A percentile compares a stretch with the other conserved stretches of the same genome.
Conservation (phyloP, 192 early-diverging fungal genomes). For the Phlyctochytrium arcticum region DNA sequence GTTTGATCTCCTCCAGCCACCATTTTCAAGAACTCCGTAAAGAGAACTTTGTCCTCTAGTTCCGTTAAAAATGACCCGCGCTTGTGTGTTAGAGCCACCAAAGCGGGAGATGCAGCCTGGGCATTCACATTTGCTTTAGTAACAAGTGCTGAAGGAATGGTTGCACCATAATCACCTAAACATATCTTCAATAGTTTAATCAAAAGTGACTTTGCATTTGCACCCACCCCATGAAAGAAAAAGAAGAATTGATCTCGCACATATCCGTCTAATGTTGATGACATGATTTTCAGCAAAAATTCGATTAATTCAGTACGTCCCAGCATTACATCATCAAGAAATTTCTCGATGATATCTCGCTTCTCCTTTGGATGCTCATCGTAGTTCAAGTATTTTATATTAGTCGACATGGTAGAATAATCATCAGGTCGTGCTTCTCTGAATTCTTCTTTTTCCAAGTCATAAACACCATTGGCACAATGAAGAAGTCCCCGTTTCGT, state of each 20-base stretch:
- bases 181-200: not conserved
- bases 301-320: not conserved
- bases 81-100: not conserved
- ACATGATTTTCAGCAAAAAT: not conserved
- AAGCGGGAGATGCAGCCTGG: not conserved
- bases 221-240: not conserved
- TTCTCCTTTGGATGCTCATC: constrained; percentile 2
- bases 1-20: not conserved
- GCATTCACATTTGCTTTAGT: not conserved
- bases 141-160: not conserved
- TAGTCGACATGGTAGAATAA: constrained; percentile 3
- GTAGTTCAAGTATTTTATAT: not conserved
- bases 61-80: not conserved
- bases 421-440: not conserved
- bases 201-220: not conserved
- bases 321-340: not conserved
- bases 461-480: not conserved
- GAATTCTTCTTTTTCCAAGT: not conserved
- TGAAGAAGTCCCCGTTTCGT: not conserved
- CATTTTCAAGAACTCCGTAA: not conserved
- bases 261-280: not conserved
- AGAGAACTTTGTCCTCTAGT: not conserved
- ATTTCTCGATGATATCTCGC: not conserved
- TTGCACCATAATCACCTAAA: not conserved
- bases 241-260: not conserved